Evolutionary conservation across 108 stramenopile species (phyloP), one percentile per base, ranked within the genome.

Genomic region (Nitzschia sp.): DNA sequence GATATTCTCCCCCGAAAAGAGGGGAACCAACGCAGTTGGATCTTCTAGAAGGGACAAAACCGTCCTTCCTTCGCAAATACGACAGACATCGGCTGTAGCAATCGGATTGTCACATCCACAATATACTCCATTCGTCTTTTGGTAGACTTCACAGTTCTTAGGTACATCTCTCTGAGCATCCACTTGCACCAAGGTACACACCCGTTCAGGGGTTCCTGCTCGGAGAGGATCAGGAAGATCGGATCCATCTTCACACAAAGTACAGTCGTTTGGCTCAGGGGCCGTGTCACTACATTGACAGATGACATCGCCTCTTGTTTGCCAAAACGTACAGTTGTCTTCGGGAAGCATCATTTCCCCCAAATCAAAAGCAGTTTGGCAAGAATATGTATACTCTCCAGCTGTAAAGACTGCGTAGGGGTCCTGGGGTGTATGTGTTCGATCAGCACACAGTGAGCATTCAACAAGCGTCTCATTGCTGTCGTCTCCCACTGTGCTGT

Each of bases 301-400:
- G 37, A 77, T 61, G n/a, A 17, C 20, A 21, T 43, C 34, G n/a
- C 76, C 76, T n/a, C 58, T 53, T 1, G 21, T n/a, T 71, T 71
- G 76, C 61, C 57, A 67, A 60, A 58, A 57, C 5, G 68, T 63
- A 41, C 75, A 76, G 41, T 76, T 70, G 2, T 62, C 46, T 9
- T 15, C 42, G 11, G 60, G 54, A n/a, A 76, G 44, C 9, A 10
- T 42, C 6, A 76, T 20, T 0, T 44, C 34, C 6, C 72, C 75
- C 17, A 63, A 15, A 14, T 76, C 63, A 51, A 62, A 70, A 19
- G 69, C 75, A 10, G 20, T 26, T 37, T 76, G 62, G 40, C 75
- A 76, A 6, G 55, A 64, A 8, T 48, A 6, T 12, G 60, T 58
- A 15, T 40, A 41, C 21, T 22, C 26, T 10, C 52, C 68, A 50